Base-by-base conservation (phyloP, 805 yeast genomes). In the Myxozyma lipomycoides region DNA sequence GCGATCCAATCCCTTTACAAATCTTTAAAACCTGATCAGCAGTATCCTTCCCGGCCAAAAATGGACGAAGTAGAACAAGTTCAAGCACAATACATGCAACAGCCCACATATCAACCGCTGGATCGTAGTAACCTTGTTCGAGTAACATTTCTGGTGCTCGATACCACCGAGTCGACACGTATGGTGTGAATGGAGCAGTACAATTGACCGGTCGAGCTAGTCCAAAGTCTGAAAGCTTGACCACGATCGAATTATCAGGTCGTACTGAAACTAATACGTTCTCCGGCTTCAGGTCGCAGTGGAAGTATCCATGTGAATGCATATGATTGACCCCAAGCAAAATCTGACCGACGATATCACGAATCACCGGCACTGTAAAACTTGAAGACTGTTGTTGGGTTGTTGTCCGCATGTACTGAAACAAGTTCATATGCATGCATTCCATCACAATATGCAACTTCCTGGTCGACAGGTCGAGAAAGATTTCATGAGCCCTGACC, bases 101-200 rank as follows among this genome's bases (percentile, higher is more conserved):
- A 0, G 97, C 91, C 98, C 98, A 91, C 10, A 87, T 72, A 68
- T 91, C 98, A 6, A 91, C 79, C 0, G 89, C 87, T 2, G 80
- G 81, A 0, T 93, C 81, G 64, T 91, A 91, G 63, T 80, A 84
- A 15, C 52, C 46, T 18, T 57, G 40, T 15, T 55, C 58, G 23
- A 67, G 55, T 17, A 91, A 70, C 47, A 91, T 71, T 64, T 91
- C 98, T 0, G 98, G 98, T 0, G 97, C 90, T 48, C 97, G 73
- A 67, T 91, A 91, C 98, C 98, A 91, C 55, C 97, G 73, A 1
- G 98, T 91, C 1, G 95, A 96, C 18, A 91, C 97, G 64, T 90
- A 91, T 1, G 88, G 79, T 0, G 97, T 86, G 64, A 87, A 73
- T 47, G 79, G 81, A 5, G 44, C 55, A 0, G 79, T 77, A 34